Evolutionary conservation across 108 stramenopile species (phyloP).

Genomic region (Chaetoceros tenuissimus): DNA sequence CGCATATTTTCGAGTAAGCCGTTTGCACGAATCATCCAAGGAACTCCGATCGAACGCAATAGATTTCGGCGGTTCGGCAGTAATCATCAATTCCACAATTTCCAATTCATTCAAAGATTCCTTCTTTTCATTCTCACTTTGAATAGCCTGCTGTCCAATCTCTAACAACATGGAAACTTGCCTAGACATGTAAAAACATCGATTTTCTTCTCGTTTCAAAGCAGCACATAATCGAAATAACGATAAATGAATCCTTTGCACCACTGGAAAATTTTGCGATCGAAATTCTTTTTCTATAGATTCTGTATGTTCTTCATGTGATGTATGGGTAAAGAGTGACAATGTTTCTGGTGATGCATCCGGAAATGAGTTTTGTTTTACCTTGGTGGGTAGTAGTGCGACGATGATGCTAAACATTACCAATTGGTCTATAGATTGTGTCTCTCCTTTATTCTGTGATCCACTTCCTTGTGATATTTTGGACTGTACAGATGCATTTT

Average conservation of each 20-base stretch:
- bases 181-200: constrained; percentile 62
- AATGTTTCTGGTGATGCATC: background rate
- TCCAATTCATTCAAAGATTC: constrained; percentile 48
- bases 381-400: constrained; percentile 34
- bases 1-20: background rate
- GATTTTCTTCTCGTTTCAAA: constrained; percentile 63
- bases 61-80: constrained; percentile 21
- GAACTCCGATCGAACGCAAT: background rate
- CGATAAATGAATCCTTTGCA: constrained; percentile 61
- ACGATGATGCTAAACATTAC: constrained; percentile 71
- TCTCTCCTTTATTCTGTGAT: constrained; percentile 8
- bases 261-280: constrained; percentile 24
- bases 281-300: constrained; percentile 3
- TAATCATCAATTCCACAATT: constrained; percentile 61
- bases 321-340: background rate
- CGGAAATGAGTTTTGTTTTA: background rate
- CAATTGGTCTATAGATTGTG: constrained; percentile 19
- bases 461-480: constrained; percentile 10
- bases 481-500: constrained; percentile 5
- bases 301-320: constrained; percentile 9
- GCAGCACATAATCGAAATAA: constrained; percentile 62
- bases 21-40: constrained; percentile 4
- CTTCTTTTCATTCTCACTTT: constrained; percentile 4
- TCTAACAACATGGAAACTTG: constrained; percentile 45
- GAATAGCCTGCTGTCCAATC: constrained; percentile 13